These are phyloP conservation scores for Grigorovia transvaalensis DNA, from an alignment of 805 yeast species.

Conservation along the genomic window DNA sequence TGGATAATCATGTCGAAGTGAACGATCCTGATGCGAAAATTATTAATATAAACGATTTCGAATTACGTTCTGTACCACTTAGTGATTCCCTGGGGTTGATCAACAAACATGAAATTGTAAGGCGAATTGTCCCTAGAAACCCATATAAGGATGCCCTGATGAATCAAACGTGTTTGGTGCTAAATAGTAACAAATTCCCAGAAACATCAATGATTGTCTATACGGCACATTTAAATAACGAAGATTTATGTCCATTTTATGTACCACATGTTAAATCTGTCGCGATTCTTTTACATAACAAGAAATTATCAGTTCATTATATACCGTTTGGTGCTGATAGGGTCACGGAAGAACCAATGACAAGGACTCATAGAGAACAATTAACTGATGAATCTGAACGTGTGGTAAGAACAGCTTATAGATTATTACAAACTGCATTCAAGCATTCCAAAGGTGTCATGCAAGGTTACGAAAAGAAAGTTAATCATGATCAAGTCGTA, in stretches of 20 bases:
- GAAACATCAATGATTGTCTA: slow-evolving; percentile 53
- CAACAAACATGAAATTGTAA: slow-evolving; percentile 47
- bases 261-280: slow-evolving; percentile 79
- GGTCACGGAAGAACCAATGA: slow-evolving; percentile 52
- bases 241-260: slow-evolving; percentile 70
- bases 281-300: slow-evolving; percentile 47
- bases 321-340: slow-evolving; percentile 40
- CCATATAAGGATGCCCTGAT: slow-evolving; percentile 75
- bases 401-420: slow-evolving; percentile 68
- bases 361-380: slow-evolving; percentile 26
- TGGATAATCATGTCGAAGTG: not conserved
- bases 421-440: slow-evolving; percentile 66
- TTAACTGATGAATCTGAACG: slow-evolving; percentile 39
- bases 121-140: slow-evolving; percentile 85
- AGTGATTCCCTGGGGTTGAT: slow-evolving; percentile 15
- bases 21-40: slow-evolving; percentile 16
- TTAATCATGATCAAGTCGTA: slow-evolving; percentile 78
- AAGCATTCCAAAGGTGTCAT: slow-evolving; percentile 79
- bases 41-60: slow-evolving; percentile 34
- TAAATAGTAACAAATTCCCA: slow-evolving; percentile 22
- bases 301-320: slow-evolving; percentile 60
- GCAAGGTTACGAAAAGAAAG: slow-evolving; percentile 80
- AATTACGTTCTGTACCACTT: slow-evolving; percentile 27
- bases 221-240: slow-evolving; percentile 56
- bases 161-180: slow-evolving; percentile 70